Evolutionary conservation across 768 basidiomycete species (phyloP).

Genomic region (Pleurotus pulmonarius): DNA sequence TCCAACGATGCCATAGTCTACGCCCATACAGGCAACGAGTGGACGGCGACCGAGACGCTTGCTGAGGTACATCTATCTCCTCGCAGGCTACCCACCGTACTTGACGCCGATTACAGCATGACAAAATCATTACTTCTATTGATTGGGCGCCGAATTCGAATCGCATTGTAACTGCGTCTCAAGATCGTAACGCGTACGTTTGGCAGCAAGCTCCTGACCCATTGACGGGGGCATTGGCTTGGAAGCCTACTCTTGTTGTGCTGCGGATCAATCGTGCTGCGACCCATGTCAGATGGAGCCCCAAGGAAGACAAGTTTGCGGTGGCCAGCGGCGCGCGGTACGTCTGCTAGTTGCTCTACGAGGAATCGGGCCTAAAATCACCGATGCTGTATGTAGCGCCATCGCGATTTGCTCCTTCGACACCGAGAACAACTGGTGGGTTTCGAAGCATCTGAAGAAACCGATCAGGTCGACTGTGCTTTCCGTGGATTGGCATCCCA

Average conservation of each 20-base stretch:
- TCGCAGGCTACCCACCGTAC: background rate
- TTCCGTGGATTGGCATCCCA: constrained; percentile 96
- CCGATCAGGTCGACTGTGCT: constrained; percentile 94
- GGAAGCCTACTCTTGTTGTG: constrained; percentile 97
- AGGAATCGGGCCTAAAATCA: background rate
- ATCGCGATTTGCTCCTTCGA: constrained; percentile 98
- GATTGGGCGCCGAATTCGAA: constrained; percentile 98
- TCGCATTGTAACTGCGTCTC: constrained; percentile 97
- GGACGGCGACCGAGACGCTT: constrained; percentile 71
- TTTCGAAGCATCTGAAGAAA: constrained; percentile 94
- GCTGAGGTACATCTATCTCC: constrained; percentile 60
- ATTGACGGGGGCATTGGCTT: constrained; percentile 63
- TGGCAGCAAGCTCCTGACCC: constrained; percentile 85
- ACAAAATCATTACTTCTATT: constrained; percentile 96
- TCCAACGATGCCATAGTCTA: constrained; percentile 86
- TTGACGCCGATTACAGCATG: constrained; percentile 50
- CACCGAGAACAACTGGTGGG: constrained; percentile 99
- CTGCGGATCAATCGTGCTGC: constrained; percentile 95
- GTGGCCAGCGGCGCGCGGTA: constrained; percentile 95
- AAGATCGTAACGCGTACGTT: constrained; percentile 98
- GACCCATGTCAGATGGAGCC: constrained; percentile 94
- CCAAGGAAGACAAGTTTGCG: constrained; percentile 97
- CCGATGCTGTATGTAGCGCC: constrained; percentile 45
- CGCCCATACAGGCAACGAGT: constrained; percentile 59
- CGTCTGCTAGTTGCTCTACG: constrained; percentile 10